Percentiles rank a stretch among this genome's conserved stretches.
Conservation (phyloP, 108 stramenopile species). For the Cylindrotheca fusiformis region DNA sequence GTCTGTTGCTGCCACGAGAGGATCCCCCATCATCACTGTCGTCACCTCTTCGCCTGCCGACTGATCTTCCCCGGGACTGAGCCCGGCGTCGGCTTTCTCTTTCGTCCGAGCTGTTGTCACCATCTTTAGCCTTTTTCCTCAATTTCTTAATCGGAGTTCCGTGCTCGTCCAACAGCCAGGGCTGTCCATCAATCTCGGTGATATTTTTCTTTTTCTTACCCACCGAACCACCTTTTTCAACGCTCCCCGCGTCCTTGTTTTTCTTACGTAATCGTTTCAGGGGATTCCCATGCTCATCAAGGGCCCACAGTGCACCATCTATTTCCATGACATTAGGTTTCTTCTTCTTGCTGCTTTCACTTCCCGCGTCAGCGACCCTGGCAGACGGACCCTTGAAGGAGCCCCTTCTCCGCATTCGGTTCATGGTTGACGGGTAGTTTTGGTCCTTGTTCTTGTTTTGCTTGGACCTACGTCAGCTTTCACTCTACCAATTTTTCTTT, state of each 20-base stretch:
- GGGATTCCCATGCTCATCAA: slow-evolving; percentile 9
- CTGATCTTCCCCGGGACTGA: not conserved
- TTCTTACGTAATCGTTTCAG: slow-evolving; percentile 3
- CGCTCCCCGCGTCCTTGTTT: not conserved
- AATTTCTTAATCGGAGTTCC: slow-evolving; percentile 1
- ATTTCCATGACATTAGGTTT: slow-evolving; percentile 11
- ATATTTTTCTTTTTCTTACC: not conserved
- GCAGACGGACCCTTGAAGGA: not conserved
- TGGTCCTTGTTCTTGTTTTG: no score
- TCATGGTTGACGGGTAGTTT: no score
- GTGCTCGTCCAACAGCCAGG: not conserved
- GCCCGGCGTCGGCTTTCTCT: not conserved
- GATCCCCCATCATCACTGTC: not conserved
- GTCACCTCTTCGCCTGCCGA: not conserved
- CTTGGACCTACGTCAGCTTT: no score
- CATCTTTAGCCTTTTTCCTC: slow-evolving; percentile 3
- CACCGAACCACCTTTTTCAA: not conserved
- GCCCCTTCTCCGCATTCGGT: not conserved
- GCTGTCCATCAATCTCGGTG: slow-evolving; percentile 3
- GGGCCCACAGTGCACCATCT: slow-evolving; percentile 7
- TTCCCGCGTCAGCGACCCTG: not conserved
- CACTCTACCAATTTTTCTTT: no score
- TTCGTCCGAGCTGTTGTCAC: not conserved
- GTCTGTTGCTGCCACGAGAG: not conserved
- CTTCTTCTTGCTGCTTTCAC: not conserved